Percentiles rank a stretch among this genome's conserved stretches.
Conservation (phyloP, 2,329 filamentous ascomycete genomes). For the Pseudocercospora macadamiae region DNA sequence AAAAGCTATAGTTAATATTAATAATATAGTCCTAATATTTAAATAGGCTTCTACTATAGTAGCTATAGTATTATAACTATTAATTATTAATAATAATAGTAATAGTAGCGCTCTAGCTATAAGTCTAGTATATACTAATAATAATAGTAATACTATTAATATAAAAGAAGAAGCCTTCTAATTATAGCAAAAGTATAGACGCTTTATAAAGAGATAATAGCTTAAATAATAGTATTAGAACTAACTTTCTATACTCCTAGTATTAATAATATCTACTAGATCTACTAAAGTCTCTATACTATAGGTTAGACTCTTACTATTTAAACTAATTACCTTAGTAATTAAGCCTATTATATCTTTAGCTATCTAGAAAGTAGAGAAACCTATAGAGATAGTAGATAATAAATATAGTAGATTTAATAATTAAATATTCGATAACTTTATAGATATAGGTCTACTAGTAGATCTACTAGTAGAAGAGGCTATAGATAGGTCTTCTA, state of each 20-base stretch:
- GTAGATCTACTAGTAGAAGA: no score
- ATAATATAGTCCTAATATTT: conserved; percentile 1
- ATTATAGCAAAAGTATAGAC: neutral
- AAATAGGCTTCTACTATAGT: no score
- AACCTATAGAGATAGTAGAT: neutral
- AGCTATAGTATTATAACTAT: conserved; percentile 8
- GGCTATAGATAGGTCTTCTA: no score
- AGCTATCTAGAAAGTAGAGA: neutral
- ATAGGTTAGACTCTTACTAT: neutral
- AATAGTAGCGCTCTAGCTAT: neutral
- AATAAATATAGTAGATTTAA: no score
- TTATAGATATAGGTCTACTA: neutral
- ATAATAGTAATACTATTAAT: conserved; percentile 6
- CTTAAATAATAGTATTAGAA: no score
- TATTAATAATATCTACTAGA: neutral
- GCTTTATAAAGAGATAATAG: neutral
- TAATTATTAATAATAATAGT: conserved; percentile 3
- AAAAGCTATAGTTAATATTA: conserved; percentile 11
- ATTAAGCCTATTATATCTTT: neutral
- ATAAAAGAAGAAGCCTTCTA: neutral
- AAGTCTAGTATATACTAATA: neutral
- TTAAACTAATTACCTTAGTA: neutral
- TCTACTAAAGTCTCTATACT: neutral
- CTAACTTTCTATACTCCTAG: no score
- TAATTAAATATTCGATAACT: neutral